Conservation (phyloP, 176 grass and related monocot species). For the Oryza nivara region DNA sequence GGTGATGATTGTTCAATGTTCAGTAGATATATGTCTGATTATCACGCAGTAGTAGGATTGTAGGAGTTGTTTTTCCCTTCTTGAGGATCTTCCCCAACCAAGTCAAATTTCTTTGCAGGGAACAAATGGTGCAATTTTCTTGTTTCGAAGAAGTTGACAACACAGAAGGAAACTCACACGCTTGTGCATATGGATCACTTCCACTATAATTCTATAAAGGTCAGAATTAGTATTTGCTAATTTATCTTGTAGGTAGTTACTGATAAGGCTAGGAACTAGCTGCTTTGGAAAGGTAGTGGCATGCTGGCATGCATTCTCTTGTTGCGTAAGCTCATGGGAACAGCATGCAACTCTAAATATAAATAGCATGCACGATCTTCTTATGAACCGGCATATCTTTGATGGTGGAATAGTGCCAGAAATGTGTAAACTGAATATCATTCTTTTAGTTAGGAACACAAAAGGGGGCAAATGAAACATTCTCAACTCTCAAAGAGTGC, state of each 20-base stretch:
- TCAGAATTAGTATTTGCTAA: constrained; percentile 31
- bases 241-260: constrained; percentile 9
- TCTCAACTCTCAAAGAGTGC: constrained; percentile 32
- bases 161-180: neutral
- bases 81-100: neutral
- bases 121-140: neutral
- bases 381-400: neutral
- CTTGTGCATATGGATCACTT: constrained; percentile 4
- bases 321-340: neutral
- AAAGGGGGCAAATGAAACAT: constrained; percentile 1
- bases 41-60: neutral
- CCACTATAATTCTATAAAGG: constrained; percentile 1
- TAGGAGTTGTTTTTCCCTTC: neutral
- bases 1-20: neutral
- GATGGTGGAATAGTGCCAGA: constrained; percentile 37
- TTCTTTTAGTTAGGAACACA: constrained; percentile 4
- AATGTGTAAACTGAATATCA: constrained; percentile 17
- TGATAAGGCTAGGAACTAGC: neutral
- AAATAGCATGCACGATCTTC: neutral
- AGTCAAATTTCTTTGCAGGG: neutral
- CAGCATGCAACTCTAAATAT: neutral
- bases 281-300: constrained; percentile 1
- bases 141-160: constrained; percentile 11
- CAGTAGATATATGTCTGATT: neutral
- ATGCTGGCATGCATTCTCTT: neutral